Evolutionary conservation across 2,329 filamentous ascomycete species (phyloP).

Genomic region (Rhynchosporium secalis): DNA sequence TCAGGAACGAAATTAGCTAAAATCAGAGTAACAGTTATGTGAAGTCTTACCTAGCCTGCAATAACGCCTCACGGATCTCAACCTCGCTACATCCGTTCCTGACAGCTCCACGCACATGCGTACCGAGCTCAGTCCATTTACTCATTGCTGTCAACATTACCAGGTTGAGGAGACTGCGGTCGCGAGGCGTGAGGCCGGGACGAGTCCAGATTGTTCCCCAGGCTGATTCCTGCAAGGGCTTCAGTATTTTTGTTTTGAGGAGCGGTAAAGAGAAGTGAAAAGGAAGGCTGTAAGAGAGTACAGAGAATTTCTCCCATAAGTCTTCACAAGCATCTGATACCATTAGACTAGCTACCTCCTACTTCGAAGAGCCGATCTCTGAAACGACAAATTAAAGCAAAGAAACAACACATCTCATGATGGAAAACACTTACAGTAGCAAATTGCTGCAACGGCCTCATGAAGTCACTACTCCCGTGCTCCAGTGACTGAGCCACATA

Average conservation of each 20-base stretch:
- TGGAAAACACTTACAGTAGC: slow-evolving; percentile 31
- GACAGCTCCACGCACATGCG: slow-evolving; percentile 38
- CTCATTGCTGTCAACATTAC: slow-evolving; percentile 38
- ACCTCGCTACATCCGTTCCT: slow-evolving; percentile 36
- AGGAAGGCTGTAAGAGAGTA: background rate
- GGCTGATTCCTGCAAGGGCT: slow-evolving; percentile 30
- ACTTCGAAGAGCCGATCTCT: too few species aligned
- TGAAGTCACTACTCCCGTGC: slow-evolving; percentile 32
- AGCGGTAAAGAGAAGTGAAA: background rate
- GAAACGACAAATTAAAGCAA: background rate
- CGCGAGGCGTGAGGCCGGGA: slow-evolving; percentile 33
- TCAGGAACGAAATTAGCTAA: slow-evolving; percentile 11
- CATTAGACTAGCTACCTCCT: too few species aligned
- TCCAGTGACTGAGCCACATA: slow-evolving; percentile 32
- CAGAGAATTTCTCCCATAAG: background rate
- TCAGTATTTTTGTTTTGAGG: background rate
- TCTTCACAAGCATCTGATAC: too few species aligned
- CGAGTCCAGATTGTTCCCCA: slow-evolving; percentile 40
- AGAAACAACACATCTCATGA: background rate
- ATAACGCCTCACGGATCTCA: slow-evolving; percentile 37
- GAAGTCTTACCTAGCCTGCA: slow-evolving; percentile 25
- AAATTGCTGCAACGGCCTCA: slow-evolving; percentile 35
- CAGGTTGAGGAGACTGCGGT: slow-evolving; percentile 35
- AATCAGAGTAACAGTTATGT: background rate
- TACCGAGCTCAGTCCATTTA: slow-evolving; percentile 38